Conservation (phyloP, 345 rosid genomes). For the Syzygium jambos region DNA sequence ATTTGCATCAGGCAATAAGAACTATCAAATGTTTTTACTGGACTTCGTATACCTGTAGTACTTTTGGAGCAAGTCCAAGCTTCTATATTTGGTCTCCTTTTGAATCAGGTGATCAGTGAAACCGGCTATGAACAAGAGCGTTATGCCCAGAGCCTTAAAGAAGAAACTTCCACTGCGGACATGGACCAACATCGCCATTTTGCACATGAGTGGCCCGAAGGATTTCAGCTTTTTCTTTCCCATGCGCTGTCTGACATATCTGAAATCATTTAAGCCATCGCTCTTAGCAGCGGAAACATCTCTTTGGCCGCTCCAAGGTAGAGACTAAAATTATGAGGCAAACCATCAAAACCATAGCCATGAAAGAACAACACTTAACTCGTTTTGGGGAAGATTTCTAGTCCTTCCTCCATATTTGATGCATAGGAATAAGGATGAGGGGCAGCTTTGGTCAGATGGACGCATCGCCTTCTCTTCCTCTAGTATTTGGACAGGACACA, state of each 20-base stretch:
- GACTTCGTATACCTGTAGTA: conserved; percentile 34
- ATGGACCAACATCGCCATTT: conserved; percentile 39
- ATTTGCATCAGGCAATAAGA: background rate
- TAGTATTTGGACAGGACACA: conserved; percentile 50
- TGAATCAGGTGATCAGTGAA: conserved; percentile 39
- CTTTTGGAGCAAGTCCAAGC: conserved; percentile 41
- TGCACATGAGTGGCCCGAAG: conserved; percentile 42
- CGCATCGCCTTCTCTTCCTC: conserved; percentile 62
- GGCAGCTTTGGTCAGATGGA: conserved; percentile 40
- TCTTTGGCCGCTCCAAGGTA: background rate
- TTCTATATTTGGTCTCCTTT: conserved; percentile 42
- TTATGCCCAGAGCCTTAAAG: conserved; percentile 58
- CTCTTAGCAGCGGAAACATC: background rate
- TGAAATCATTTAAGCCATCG: conserved; percentile 3
- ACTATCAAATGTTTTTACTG: background rate
- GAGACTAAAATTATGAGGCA: background rate
- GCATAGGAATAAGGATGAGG: conserved; percentile 48
- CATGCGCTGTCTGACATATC: conserved; percentile 61
- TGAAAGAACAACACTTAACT: conserved; percentile 10
- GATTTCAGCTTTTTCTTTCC: conserved; percentile 60
- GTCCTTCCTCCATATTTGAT: conserved; percentile 62
- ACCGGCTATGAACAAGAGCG: conserved; percentile 57
- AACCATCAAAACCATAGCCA: background rate
- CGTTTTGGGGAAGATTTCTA: conserved; percentile 56
- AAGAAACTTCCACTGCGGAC: conserved; percentile 51